These are phyloP conservation scores for Mycena rebaudengoi DNA, from an alignment of 768 basidiomycete genomes.

Conservation along the genomic window DNA sequence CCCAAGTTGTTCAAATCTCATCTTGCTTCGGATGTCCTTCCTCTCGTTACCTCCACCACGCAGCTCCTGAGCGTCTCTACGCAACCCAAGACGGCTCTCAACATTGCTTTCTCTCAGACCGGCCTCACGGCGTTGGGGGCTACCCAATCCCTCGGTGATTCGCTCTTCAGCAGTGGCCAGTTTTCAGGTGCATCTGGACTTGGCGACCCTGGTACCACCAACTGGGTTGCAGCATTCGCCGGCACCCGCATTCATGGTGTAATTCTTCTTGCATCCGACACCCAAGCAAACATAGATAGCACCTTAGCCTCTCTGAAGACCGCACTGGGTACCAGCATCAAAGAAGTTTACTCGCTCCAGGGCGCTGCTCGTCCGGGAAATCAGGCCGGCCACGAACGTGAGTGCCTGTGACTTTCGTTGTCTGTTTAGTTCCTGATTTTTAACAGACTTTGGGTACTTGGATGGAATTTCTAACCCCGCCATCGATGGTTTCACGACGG, in stretches of 20 bases:
- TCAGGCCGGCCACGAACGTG: conserved; percentile 38
- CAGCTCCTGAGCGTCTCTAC: conserved; percentile 10
- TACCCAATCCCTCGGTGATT: conserved; percentile 21
- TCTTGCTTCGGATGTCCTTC: conserved; percentile 13
- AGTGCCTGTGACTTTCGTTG: no score
- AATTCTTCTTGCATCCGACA: conserved; percentile 29
- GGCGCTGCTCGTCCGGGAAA: conserved; percentile 32
- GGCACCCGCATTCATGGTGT: conserved; percentile 29
- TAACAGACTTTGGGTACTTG: conserved; percentile 27
- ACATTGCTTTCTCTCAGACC: conserved; percentile 32
- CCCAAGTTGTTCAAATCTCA: conserved; percentile 26
- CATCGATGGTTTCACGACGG: conserved; percentile 21
- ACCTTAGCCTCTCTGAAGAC: conserved; percentile 8
- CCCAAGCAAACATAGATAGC: conserved; percentile 11
- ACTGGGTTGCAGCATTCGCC: conserved; percentile 24
- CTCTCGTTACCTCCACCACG: conserved; percentile 27
- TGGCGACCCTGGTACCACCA: conserved; percentile 20
- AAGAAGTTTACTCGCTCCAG: conserved; percentile 21
- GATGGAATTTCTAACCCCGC: conserved; percentile 32
- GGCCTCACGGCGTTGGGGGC: conserved; percentile 27
- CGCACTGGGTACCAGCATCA: conserved; percentile 19
- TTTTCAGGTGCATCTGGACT: conserved; percentile 5
- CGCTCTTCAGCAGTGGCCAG: conserved; percentile 21
- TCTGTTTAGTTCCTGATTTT: neutral
- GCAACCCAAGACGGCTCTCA: conserved; percentile 27